phyloP scores from a whole-genome alignment of 2,329 filamentous ascomycete species.

The Monilinia vaccinii-corymbosi region DNA sequence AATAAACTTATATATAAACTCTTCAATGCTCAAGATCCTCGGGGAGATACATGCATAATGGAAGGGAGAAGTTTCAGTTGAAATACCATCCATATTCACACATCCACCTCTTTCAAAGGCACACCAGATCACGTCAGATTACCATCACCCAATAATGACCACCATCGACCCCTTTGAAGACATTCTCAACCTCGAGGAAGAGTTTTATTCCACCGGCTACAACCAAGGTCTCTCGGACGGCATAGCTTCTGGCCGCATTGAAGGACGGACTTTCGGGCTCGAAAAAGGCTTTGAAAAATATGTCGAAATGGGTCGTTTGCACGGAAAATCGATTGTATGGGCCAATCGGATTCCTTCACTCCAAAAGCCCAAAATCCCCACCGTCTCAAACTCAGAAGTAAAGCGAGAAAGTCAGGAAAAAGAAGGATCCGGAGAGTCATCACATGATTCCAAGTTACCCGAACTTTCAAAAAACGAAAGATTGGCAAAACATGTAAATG shows the following conservation, averaged over 20 bases:
- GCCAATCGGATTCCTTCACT: slow-evolving; percentile 51
- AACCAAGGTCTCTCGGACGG: slow-evolving; percentile 67
- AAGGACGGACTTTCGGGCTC: slow-evolving; percentile 84
- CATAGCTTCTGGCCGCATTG: slow-evolving; percentile 65
- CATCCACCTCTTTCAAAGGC: neutral
- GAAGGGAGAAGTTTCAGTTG: neutral
- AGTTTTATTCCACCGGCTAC: slow-evolving; percentile 79
- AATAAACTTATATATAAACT: neutral
- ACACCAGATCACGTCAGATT: neutral
- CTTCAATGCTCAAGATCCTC: neutral
- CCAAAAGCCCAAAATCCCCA: neutral
- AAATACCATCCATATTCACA: neutral
- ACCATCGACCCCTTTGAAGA: slow-evolving; percentile 26
- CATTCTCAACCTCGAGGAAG: slow-evolving; percentile 51
- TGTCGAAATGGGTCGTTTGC: slow-evolving; percentile 65
- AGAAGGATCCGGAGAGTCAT: neutral
- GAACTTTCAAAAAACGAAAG: slow-evolving; percentile 50
- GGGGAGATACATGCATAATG: neutral
- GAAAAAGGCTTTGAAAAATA: slow-evolving; percentile 95
- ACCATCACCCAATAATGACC: slow-evolving; percentile 16
- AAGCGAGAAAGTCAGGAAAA: neutral
- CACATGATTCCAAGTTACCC: slow-evolving; percentile 2
- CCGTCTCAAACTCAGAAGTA: neutral
- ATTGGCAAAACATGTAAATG: slow-evolving; percentile 66
- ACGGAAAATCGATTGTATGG: slow-evolving; percentile 78